Evolutionary conservation across 106 monocot species (phyloP).

Genomic region (Allium fistulosum): DNA sequence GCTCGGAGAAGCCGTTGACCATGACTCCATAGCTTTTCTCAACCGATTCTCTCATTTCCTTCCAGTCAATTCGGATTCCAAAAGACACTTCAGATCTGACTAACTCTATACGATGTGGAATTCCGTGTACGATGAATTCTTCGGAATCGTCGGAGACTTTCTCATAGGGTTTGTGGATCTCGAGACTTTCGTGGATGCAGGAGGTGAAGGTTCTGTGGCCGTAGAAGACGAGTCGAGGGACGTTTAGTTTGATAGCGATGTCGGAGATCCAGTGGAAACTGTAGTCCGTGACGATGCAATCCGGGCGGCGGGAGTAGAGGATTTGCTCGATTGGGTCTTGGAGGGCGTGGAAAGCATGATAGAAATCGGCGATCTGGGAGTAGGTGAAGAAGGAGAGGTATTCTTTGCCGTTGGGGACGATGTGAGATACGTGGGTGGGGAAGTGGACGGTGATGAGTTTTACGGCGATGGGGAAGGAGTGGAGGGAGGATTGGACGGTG

Average conservation of each 20-base stretch:
- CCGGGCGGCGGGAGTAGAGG: conserved; percentile 1
- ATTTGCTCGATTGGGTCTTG: not conserved
- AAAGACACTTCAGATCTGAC: not conserved
- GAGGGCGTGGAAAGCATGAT: conserved; percentile 7
- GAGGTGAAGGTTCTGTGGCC: not conserved
- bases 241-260: not conserved
- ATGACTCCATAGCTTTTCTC: conserved; percentile 12
- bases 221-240: conserved; percentile 5
- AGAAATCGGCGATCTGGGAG: not conserved
- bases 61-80: not conserved
- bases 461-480: conserved; percentile 1
- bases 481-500: conserved; percentile 13
- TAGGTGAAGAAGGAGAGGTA: conserved; percentile 11
- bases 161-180: not conserved
- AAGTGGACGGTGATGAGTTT: conserved; percentile 3
- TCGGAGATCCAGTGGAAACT: conserved; percentile 7
- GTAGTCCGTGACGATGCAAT: conserved; percentile 10
- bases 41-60: not conserved
- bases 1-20: conserved; percentile 17
- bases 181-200: conserved; percentile 5
- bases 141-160: not conserved
- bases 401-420: conserved; percentile 1
- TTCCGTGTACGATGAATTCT: not conserved
- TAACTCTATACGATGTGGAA: conserved; percentile 11
- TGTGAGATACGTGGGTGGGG: not conserved